Evolutionary conservation across 768 basidiomycete species (phyloP).

Genomic region (Amyloporia xantha): DNA sequence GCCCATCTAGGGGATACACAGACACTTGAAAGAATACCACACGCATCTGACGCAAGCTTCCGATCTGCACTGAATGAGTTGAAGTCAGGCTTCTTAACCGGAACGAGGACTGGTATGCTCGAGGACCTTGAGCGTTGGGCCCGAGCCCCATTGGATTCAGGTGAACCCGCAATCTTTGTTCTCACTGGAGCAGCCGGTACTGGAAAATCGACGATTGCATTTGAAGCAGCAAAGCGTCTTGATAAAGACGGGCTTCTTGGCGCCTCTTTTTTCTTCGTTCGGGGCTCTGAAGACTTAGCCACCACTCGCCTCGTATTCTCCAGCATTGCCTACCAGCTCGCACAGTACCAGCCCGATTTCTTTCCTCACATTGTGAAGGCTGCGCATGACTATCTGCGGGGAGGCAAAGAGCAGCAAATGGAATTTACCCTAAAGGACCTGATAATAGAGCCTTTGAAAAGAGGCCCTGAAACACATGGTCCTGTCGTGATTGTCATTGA

Average conservation of each 20-base stretch:
- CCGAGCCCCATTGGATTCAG: too few species aligned
- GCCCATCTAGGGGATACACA: background rate
- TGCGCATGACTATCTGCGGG: background rate
- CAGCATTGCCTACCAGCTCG: constrained; percentile 28
- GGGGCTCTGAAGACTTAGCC: constrained; percentile 12
- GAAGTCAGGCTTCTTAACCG: background rate
- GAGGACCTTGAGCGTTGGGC: constrained; percentile 1
- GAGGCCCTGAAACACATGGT: background rate
- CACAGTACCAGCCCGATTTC: constrained; percentile 10
- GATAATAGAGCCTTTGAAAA: constrained; percentile 8
- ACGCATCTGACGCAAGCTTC: background rate
- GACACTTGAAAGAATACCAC: background rate
- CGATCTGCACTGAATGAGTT: background rate
- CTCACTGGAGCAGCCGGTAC: constrained; percentile 29
- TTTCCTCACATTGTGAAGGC: constrained; percentile 8
- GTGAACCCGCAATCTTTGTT: constrained; percentile 17
- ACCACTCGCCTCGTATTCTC: constrained; percentile 22
- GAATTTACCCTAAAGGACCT: constrained; percentile 5
- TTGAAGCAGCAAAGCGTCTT: constrained; percentile 24
- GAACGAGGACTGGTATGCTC: background rate
- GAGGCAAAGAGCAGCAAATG: background rate
- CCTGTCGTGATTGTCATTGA: constrained; percentile 28
- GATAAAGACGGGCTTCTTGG: constrained; percentile 21
- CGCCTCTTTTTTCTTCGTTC: constrained; percentile 29
- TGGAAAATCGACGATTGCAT: constrained; percentile 34